phyloP scores from a whole-genome alignment of 2,329 filamentous ascomycete genomes.

The Claviceps sp. region DNA sequence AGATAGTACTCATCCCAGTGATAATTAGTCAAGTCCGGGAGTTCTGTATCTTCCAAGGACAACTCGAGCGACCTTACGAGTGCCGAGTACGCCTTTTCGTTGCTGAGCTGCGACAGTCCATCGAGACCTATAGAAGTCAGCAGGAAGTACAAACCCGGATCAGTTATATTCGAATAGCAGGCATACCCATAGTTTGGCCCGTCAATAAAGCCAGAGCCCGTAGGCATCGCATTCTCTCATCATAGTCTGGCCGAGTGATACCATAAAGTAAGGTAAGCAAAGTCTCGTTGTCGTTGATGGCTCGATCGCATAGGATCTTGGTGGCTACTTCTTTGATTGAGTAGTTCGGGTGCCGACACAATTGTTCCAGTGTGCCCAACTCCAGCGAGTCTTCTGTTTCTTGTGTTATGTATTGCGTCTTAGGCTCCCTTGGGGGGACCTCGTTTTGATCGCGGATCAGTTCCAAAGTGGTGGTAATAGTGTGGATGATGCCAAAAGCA shows the following conservation, averaged over 20 bases:
- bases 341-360: constrained; percentile 58
- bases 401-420: constrained; percentile 61
- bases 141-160: background rate
- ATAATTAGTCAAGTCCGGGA: constrained; percentile 37
- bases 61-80: constrained; percentile 48
- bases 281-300: constrained; percentile 42
- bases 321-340: constrained; percentile 57
- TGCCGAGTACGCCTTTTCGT: constrained; percentile 37
- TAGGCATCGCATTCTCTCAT: constrained; percentile 42
- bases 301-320: constrained; percentile 42
- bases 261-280: constrained; percentile 40
- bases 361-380: constrained; percentile 50
- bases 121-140: constrained; percentile 18
- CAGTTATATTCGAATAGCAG: background rate
- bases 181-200: constrained; percentile 21
- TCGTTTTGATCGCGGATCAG: constrained; percentile 50
- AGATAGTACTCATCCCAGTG: constrained; percentile 50
- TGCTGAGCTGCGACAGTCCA: constrained; percentile 34
- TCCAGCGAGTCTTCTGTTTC: constrained; percentile 61
- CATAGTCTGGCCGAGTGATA: constrained; percentile 45
- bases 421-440: constrained; percentile 50
- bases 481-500: constrained; percentile 42
- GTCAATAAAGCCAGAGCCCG: constrained; percentile 43
- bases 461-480: constrained; percentile 44
- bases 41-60: constrained; percentile 34